phyloP scores from a whole-genome alignment of 2,329 filamentous ascomycete genomes.

The Ophiocordyceps camponoti-saundersi region DNA sequence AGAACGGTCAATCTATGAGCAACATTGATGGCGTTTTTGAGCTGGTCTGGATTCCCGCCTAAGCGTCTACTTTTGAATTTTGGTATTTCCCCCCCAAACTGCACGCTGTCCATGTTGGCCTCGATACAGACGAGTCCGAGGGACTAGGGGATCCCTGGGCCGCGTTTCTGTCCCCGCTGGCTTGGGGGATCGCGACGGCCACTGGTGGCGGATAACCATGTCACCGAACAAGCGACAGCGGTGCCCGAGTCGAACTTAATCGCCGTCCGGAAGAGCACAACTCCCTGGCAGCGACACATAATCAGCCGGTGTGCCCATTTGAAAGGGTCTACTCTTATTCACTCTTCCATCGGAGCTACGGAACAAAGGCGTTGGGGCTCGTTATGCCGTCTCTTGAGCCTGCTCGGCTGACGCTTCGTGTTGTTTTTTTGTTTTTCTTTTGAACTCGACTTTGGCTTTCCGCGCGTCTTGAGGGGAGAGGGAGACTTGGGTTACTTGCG shows the following conservation, averaged over 20 bases:
- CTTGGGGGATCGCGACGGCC: too few relatives aligned
- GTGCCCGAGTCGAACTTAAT: too few relatives aligned
- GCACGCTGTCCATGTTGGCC: background rate
- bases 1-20: constrained; percentile 29
- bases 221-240: background rate
- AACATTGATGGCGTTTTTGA: constrained; percentile 37
- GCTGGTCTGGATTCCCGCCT: constrained; percentile 33
- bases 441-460: background rate
- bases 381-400: background rate
- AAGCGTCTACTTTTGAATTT: background rate
- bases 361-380: background rate
- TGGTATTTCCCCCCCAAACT: background rate
- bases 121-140: background rate
- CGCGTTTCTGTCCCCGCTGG: too few relatives aligned
- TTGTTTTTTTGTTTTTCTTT: background rate
- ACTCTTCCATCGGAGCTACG: background rate
- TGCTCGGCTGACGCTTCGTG: background rate
- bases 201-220: too few relatives aligned
- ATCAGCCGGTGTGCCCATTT: background rate
- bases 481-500: background rate
- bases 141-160: too few relatives aligned
- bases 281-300: background rate
- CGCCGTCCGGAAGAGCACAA: background rate
- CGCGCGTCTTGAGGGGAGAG: background rate
- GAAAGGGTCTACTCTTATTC: background rate